Evolutionary conservation across 495 filamentous ascomycete species (phyloP).

Genomic region (Aspergillus homomorphus): DNA sequence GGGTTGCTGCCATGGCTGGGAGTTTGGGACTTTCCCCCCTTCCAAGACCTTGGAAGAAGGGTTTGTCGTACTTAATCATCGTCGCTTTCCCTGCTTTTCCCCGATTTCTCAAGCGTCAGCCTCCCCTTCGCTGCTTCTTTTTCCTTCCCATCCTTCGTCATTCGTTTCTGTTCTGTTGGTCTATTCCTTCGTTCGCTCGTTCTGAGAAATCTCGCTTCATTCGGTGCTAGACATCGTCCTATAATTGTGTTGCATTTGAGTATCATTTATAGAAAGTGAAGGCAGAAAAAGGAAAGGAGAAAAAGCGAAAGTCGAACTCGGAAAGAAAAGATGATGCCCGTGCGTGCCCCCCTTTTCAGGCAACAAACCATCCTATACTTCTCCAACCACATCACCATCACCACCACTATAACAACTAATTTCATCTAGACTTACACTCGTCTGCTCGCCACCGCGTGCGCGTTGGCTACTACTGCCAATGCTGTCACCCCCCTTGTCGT

Average conservation of each 20-base stretch:
- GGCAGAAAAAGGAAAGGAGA: background rate
- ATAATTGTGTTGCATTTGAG: conserved; percentile 4
- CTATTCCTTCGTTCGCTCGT: conserved; percentile 11
- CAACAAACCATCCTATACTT: background rate
- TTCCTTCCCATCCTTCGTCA: conserved; percentile 6
- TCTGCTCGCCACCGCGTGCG: conserved; percentile 40
- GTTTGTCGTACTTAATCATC: background rate
- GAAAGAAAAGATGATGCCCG: conserved; percentile 13
- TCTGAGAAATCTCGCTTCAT: conserved; percentile 11
- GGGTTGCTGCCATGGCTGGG: too few species aligned
- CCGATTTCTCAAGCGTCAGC: background rate
- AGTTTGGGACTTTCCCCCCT: background rate
- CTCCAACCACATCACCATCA: background rate
- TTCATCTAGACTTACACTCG: conserved; percentile 29
- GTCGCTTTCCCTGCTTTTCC: background rate
- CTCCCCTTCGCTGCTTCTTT: background rate
- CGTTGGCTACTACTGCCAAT: conserved; percentile 48
- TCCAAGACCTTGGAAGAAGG: background rate
- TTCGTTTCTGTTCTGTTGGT: conserved; percentile 5
- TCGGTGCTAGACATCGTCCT: conserved; percentile 14
- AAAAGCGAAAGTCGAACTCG: background rate
- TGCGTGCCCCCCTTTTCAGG: conserved; percentile 1
- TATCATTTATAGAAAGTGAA: conserved; percentile 1
- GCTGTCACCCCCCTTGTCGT: conserved; percentile 74
- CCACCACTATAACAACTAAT: background rate